Evolutionary conservation across 805 yeast genomes (phyloP).

Genomic region (Starmerella stigmatis): DNA sequence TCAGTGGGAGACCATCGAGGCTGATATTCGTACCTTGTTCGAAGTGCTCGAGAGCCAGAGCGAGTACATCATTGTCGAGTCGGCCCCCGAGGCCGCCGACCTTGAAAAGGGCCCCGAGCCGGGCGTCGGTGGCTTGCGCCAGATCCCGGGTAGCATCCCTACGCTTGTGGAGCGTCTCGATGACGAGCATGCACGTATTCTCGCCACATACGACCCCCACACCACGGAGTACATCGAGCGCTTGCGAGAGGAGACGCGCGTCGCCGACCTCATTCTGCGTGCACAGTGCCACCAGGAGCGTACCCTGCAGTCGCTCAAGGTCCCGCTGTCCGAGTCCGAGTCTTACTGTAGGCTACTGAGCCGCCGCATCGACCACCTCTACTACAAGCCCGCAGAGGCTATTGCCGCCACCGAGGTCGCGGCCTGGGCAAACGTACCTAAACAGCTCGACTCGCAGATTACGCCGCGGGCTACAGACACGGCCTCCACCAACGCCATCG

Average conservation of each 20-base stretch:
- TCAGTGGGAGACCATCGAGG: slow-evolving; percentile 57
- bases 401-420: slow-evolving; percentile 55
- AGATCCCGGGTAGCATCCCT: slow-evolving; percentile 71
- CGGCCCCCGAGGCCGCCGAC: slow-evolving; percentile 71
- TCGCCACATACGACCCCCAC: slow-evolving; percentile 87
- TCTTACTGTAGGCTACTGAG: slow-evolving; percentile 53
- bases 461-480: slow-evolving; percentile 34
- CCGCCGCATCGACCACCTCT: slow-evolving; percentile 83
- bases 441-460: slow-evolving; percentile 28
- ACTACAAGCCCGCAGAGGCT: slow-evolving; percentile 77
- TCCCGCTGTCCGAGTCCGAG: slow-evolving; percentile 32
- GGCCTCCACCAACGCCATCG: slow-evolving; percentile 33
- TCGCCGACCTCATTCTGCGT: slow-evolving; percentile 69
- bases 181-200: slow-evolving; percentile 82
- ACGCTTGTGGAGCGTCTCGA: slow-evolving; percentile 87
- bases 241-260: slow-evolving; percentile 70
- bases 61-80: slow-evolving; percentile 62
- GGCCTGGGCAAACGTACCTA: slow-evolving; percentile 57
- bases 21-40: slow-evolving; percentile 54
- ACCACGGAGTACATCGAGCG: slow-evolving; percentile 87
- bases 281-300: slow-evolving; percentile 77
- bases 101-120: slow-evolving; percentile 51
- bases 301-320: slow-evolving; percentile 27
- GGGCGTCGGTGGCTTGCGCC: slow-evolving; percentile 51
- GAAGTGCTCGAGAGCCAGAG: slow-evolving; percentile 55